phyloP scores from a whole-genome alignment of 805 yeast genomes.

The Tetrapisispora namnaoensis region DNA sequence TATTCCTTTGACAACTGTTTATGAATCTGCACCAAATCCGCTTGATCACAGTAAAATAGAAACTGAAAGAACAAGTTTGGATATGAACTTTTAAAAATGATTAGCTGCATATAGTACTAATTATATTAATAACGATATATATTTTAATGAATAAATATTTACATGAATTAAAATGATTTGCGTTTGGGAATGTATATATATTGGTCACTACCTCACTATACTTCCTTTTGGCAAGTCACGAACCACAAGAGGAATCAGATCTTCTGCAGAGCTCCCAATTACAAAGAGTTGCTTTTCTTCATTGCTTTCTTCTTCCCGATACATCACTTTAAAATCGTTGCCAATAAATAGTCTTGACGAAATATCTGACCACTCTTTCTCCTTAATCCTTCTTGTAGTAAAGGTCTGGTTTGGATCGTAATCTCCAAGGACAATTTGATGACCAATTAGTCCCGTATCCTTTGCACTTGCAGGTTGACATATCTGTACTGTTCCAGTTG shows the following conservation, averaged over 20 bases:
- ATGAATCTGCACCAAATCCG: constrained; percentile 91
- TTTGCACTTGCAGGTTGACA: constrained; percentile 8
- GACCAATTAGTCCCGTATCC: constrained; percentile 6
- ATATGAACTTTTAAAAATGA: background rate
- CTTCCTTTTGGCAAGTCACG: constrained; percentile 12
- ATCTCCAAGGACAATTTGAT: constrained; percentile 7
- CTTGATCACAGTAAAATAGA: constrained; percentile 57
- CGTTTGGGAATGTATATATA: background rate
- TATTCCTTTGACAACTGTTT: constrained; percentile 59
- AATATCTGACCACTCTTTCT: constrained; percentile 17
- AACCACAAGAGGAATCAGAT: constrained; percentile 9
- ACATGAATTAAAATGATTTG: background rate
- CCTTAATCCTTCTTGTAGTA: constrained; percentile 11
- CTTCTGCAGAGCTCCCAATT: background rate
- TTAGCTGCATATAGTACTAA: too few relatives aligned
- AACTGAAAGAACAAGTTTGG: constrained; percentile 6
- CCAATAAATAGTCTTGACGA: constrained; percentile 11
- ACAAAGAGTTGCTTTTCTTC: constrained; percentile 8
- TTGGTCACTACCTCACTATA: constrained; percentile 6
- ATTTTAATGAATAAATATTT: background rate
- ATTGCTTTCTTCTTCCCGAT: constrained; percentile 9
- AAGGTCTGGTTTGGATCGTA: background rate
- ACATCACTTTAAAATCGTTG: constrained; percentile 7
- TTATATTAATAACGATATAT: background rate
- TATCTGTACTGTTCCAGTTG: constrained; percentile 5